Base-by-base conservation (phyloP, 2,329 filamentous ascomycete species). In the Trichoderma oligosporum region DNA sequence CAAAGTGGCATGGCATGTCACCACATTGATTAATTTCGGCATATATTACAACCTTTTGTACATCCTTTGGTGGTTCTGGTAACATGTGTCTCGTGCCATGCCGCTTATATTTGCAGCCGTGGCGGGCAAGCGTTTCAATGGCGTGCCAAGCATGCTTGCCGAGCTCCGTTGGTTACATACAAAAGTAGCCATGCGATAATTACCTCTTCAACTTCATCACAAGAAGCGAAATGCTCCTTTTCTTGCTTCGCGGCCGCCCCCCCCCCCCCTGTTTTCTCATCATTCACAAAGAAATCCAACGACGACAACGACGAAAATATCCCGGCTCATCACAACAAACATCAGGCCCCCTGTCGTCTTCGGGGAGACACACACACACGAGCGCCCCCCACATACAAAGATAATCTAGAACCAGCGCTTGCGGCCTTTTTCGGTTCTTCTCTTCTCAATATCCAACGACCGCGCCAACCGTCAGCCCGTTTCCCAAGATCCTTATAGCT, bases 391-490 rank as follows among this genome's bases (percentile, higher is more conserved):
- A 55, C 52, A 45, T 35, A n/a, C n/a, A n/a, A 20, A 11, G 29
- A 33, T 20, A 41, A 22, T 22, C 18, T 2, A 4, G 7, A 36
- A 16, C 14, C n/a, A 7, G 14, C 35, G 35, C 35, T 41, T 39
- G 25, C 27, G 52, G 33, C 44, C 33, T 38, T 44, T 52, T 49
- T 25, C 25, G 14, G n/a, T 27, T 47, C 29, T 25, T 33, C 47
- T 38, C 47, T 27, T 51, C 20, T 31, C 16, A 1, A 45, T 46
- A 14, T 39, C 39, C 5, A 31, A 38, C 36, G 44, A 48, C 12
- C 53, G 44, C 53, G 53, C 53, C 53, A 56, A 41, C 53, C 53
- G 53, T 56, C 44, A 22, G 20, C n/a, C n/a, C n/a, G 29, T 16
- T 25, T 16, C 31, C 25, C 39, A 33, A 20, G 33, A 20, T 22